Percentiles rank a stretch among this genome's conserved stretches.
These are phyloP conservation scores for Apocynum venetum DNA, from an alignment of 257 asterid species.

Conservation along the genomic window DNA sequence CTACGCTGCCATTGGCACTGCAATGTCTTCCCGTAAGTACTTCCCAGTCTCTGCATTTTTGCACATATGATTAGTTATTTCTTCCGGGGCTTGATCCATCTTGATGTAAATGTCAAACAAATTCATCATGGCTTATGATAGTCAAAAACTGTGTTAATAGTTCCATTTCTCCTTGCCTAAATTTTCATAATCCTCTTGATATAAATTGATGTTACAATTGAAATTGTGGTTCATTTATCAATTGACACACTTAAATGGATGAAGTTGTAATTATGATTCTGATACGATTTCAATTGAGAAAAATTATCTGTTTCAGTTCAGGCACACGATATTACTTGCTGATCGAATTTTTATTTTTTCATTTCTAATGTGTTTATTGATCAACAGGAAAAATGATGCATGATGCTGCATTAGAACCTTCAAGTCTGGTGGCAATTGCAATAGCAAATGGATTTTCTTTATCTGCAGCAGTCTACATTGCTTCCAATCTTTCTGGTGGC, in stretches of 20 bases:
- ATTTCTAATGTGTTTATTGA: not conserved
- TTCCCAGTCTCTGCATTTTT: not conserved
- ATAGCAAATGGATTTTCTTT: conserved; percentile 59
- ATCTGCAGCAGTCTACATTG: conserved; percentile 52
- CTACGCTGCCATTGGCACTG: conserved; percentile 65
- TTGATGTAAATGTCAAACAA: not conserved
- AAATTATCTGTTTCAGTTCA: no score
- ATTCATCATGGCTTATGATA: not conserved
- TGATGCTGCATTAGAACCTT: conserved; percentile 35
- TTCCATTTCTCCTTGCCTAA: not conserved
- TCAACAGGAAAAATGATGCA: conserved; percentile 44
- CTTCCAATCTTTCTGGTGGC: conserved; percentile 72
- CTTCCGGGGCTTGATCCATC: not conserved
- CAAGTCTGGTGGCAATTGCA: conserved; percentile 48
- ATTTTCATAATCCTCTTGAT: no score
- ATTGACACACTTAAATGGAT: no score
- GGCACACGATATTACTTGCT: no score
- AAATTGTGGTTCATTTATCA: no score
- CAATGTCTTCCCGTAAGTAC: conserved; percentile 52
- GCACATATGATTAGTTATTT: not conserved
- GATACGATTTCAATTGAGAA: not conserved
- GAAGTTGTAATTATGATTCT: not conserved
- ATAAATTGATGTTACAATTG: not conserved
- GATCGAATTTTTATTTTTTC: not conserved
- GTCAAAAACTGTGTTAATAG: no score